These are phyloP conservation scores for Microbotryum scabiosae DNA, from an alignment of 1,284 basidiomycete genomes.

Conservation along the genomic window DNA sequence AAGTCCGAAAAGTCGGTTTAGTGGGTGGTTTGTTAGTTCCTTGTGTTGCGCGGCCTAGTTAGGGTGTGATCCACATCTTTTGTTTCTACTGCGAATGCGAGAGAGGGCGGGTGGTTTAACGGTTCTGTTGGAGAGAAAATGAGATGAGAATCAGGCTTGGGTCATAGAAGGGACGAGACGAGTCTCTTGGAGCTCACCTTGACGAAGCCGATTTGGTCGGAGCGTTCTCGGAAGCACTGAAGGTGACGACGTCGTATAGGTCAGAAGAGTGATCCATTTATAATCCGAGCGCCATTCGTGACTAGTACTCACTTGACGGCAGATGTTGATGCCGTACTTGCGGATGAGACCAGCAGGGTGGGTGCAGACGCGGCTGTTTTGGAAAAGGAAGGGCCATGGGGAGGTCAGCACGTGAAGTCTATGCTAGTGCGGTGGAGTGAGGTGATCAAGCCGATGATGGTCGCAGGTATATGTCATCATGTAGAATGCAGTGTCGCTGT, in stretches of 20 bases:
- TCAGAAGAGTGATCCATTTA: too few species aligned
- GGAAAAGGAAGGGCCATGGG: neutral
- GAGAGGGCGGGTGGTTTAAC: slow-evolving; percentile 11
- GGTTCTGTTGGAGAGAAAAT: slow-evolving; percentile 10
- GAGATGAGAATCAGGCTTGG: neutral
- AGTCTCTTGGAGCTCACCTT: slow-evolving; percentile 47
- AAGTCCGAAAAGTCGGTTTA: too few species aligned
- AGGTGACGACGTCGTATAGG: too few species aligned
- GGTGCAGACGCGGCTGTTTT: slow-evolving; percentile 75
- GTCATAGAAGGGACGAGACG: too few species aligned
- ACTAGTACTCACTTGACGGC: slow-evolving; percentile 52
- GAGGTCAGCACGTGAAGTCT: neutral
- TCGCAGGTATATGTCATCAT: neutral
- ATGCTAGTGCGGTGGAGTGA: neutral
- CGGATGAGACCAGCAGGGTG: slow-evolving; percentile 93
- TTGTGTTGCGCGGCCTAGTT: too few species aligned
- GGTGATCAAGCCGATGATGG: too few species aligned
- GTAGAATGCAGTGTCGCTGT: too few species aligned
- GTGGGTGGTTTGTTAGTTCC: too few species aligned
- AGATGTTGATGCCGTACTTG: slow-evolving; percentile 85
- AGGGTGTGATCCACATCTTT: too few species aligned
- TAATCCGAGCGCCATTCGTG: too few species aligned
- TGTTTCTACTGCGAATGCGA: too few species aligned
- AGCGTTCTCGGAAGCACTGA: slow-evolving; percentile 88
- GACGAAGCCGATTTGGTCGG: slow-evolving; percentile 80